Conservation (phyloP, 352 stramenopile genomes). For the Pythium brachiatum region DNA sequence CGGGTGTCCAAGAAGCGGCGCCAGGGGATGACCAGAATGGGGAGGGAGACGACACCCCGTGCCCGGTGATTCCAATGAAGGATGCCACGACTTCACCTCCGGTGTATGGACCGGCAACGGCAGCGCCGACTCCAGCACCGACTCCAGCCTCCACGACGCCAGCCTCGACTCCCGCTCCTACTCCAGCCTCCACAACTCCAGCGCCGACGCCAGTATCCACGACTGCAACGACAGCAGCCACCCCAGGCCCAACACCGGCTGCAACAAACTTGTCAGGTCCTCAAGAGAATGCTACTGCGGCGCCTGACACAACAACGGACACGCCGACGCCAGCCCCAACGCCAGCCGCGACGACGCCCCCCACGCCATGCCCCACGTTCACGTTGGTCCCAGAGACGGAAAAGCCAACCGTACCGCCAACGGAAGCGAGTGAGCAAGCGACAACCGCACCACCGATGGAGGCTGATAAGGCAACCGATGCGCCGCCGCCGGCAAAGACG, state of each 20-base stretch:
- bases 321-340: background rate
- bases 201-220: background rate
- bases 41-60: conserved; percentile 14
- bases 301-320: background rate
- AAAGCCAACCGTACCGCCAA: background rate
- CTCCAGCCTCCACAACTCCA: background rate
- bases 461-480: background rate
- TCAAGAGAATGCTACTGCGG: background rate
- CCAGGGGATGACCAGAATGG: background rate
- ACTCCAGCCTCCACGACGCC: background rate
- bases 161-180: background rate
- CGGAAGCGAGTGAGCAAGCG: background rate
- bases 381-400: conserved; percentile 11
- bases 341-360: background rate
- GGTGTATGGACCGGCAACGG: background rate
- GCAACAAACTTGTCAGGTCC: background rate
- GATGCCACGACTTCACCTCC: background rate
- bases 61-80: conserved; percentile 7
- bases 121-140: background rate
- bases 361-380: conserved; percentile 4
- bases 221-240: background rate
- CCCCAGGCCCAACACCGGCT: background rate
- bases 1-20: background rate
- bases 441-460: background rate
- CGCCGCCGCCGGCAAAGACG: background rate